A percentile compares a stretch with the other conserved stretches of the same genome.
Evolutionary conservation across 1,139 yeast genomes (phyloP).

Genomic region (Petasospora fabianii): DNA sequence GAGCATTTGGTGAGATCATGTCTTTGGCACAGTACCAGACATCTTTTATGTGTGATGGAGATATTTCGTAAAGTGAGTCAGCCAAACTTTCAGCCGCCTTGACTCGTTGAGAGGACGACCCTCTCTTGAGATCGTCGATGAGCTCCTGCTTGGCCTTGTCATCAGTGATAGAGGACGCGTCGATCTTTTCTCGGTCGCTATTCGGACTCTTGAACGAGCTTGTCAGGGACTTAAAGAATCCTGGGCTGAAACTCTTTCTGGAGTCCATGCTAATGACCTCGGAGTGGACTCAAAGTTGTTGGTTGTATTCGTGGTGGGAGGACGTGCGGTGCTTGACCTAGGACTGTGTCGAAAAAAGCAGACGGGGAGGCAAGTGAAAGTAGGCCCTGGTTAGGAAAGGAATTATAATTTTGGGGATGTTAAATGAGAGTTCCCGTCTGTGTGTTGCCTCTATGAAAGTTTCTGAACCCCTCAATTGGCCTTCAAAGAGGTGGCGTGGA

Average conservation of each 20-base stretch:
- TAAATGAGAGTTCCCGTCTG: too few relatives aligned
- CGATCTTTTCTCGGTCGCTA: slow-evolving; percentile 28
- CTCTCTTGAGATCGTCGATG: slow-evolving; percentile 37
- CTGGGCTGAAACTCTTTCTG: slow-evolving; percentile 12
- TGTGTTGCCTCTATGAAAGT: too few relatives aligned
- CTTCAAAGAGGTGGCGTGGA: too few relatives aligned
- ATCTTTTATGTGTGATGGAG: slow-evolving; percentile 63
- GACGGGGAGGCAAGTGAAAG: too few relatives aligned
- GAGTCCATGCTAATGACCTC: too few relatives aligned
- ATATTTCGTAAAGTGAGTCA: slow-evolving; percentile 46
- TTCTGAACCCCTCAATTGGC: too few relatives aligned
- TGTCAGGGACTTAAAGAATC: slow-evolving; percentile 49
- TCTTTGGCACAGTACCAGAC: slow-evolving; percentile 71
- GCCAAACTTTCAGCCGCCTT: slow-evolving; percentile 51
- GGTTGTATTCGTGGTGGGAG: too few relatives aligned
- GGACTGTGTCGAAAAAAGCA: too few relatives aligned
- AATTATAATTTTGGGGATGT: too few relatives aligned
- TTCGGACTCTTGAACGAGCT: slow-evolving; percentile 42
- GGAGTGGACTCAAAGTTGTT: too few relatives aligned
- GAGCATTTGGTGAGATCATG: slow-evolving; percentile 43
- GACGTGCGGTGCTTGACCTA: too few relatives aligned
- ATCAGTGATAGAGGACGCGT: slow-evolving; percentile 19
- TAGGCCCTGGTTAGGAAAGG: too few relatives aligned
- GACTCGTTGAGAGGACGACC: slow-evolving; percentile 43
- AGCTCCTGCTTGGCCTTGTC: slow-evolving; percentile 19